Percentiles rank a stretch among this genome's conserved stretches.
Conservation (phyloP, 2,329 filamentous ascomycete genomes). For the Chaetomium olivaceum region DNA sequence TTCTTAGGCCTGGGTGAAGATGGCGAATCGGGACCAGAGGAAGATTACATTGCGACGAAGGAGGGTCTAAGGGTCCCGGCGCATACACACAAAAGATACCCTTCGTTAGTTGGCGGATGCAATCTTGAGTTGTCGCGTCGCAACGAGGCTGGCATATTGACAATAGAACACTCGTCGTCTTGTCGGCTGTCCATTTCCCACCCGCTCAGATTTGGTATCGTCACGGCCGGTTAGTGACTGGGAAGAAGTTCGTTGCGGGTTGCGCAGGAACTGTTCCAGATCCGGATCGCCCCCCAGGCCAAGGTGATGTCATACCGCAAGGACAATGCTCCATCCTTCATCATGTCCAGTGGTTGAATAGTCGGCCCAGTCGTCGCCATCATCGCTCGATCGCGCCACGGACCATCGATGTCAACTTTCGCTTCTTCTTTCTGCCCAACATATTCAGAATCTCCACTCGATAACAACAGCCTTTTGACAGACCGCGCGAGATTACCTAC, state of each 20-base stretch:
- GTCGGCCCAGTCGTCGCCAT: neutral
- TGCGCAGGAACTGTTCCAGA: too few species aligned
- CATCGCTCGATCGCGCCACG: neutral
- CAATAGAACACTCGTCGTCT: neutral
- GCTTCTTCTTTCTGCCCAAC: neutral
- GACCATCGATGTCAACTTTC: neutral
- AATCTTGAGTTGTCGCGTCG: neutral
- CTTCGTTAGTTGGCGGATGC: neutral
- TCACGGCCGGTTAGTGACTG: neutral
- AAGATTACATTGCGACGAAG: neutral
- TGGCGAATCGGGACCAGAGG: too few species aligned
- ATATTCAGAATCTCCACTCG: neutral
- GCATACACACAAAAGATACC: neutral
- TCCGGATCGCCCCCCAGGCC: neutral
- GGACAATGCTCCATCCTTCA: neutral
- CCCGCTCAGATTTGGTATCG: neutral
- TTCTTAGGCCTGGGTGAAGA: conserved; percentile 1
- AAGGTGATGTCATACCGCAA: conserved; percentile 10
- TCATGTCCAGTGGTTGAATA: neutral
- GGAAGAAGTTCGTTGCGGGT: neutral
- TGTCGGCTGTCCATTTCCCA: neutral
- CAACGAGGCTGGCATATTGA: neutral
- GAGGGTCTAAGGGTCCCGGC: neutral
- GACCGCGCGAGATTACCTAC: neutral
- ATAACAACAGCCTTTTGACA: neutral